Base-by-base conservation (phyloP, 1,284 basidiomycete genomes). In the Sphaerobolus stellatus region DNA sequence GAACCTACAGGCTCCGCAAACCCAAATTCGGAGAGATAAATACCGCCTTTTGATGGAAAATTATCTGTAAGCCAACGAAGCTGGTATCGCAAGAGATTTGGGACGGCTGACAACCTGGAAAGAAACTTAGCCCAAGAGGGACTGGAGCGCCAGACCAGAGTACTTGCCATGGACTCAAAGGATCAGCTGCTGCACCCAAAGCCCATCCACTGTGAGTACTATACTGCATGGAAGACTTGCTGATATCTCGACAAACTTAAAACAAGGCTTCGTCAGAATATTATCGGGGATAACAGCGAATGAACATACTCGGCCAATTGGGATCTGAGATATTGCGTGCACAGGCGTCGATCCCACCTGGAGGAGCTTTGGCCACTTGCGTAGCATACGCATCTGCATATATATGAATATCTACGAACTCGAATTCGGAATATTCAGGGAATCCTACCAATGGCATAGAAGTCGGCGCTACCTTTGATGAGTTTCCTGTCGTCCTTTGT, bases 141-240 rank as follows among this genome's bases (percentile, higher is more conserved):
- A n/a, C n/a, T n/a, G n/a, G n/a, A n/a, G n/a, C n/a, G 33, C 33
- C 18, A 18, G 33, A 36, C 18, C 13, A 11, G 18, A 11, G 13
- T 36, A 11, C 33, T 11, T 24, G 38, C 48, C 48, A 50, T 16
- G 48, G 36, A 33, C 66, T 67, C 5, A 69, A 54, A 1, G 74
- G 73, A 62, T 78, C 77, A 2, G 76, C 66, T 27, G 68, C 68
- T 2, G 70, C 62, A 0, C 76, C 77, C 13, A 66, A 67, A 6
- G 75, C 72, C 77, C 77, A 79, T 28, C 76, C 75, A 9, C 66
- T 63, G 18, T 69, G 68, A 6, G 72, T 68, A 54, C 77, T 75
- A 56, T 70, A 74, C 33, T 70, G 48, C 20, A 33, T 29, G n/a
- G 38, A 16, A 38, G 33, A 29, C 33, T 38, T 36, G 72, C 65